These are phyloP conservation scores for Tephrocybe sp. DNA, from an alignment of 768 basidiomycete genomes.

Conservation along the genomic window DNA sequence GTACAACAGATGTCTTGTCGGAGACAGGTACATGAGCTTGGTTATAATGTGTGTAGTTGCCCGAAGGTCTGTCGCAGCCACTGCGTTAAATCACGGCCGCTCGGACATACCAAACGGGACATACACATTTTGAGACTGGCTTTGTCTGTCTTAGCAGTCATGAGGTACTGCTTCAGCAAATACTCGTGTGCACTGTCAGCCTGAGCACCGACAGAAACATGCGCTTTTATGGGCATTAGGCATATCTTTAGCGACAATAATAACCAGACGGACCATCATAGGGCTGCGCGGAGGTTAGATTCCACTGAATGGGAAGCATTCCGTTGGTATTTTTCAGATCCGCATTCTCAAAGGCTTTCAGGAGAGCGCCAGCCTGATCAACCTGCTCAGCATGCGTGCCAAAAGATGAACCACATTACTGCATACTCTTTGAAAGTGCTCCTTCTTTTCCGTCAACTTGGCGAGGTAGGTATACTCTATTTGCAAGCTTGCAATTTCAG, in stretches of 20 bases:
- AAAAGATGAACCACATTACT: not conserved
- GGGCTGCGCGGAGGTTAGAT: slow-evolving; percentile 45
- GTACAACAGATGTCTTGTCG: slow-evolving; percentile 64
- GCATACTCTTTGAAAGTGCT: slow-evolving; percentile 57
- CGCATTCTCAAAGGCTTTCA: slow-evolving; percentile 44
- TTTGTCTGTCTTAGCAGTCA: slow-evolving; percentile 63
- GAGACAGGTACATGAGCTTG: slow-evolving; percentile 66
- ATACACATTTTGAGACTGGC: slow-evolving; percentile 66
- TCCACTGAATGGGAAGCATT: slow-evolving; percentile 66
- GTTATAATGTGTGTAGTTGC: slow-evolving; percentile 62
- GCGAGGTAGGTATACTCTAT: slow-evolving; percentile 86
- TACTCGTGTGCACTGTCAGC: slow-evolving; percentile 82
- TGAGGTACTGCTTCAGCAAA: slow-evolving; percentile 69
- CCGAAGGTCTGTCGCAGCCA: slow-evolving; percentile 61
- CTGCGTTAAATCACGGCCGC: too few species aligned
- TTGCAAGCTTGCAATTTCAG: slow-evolving; percentile 82
- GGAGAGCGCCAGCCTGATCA: slow-evolving; percentile 47
- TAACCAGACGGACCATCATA: slow-evolving; percentile 40
- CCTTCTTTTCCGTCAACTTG: slow-evolving; percentile 69
- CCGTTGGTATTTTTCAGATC: slow-evolving; percentile 50
- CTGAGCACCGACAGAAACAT: slow-evolving; percentile 60
- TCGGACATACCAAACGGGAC: slow-evolving; percentile 17
- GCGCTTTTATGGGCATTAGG: slow-evolving; percentile 26
- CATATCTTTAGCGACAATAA: not conserved
- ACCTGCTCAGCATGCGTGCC: not conserved